Conservation (phyloP, 2,329 filamentous ascomycete species). For the Periglandula ipomoeae region DNA sequence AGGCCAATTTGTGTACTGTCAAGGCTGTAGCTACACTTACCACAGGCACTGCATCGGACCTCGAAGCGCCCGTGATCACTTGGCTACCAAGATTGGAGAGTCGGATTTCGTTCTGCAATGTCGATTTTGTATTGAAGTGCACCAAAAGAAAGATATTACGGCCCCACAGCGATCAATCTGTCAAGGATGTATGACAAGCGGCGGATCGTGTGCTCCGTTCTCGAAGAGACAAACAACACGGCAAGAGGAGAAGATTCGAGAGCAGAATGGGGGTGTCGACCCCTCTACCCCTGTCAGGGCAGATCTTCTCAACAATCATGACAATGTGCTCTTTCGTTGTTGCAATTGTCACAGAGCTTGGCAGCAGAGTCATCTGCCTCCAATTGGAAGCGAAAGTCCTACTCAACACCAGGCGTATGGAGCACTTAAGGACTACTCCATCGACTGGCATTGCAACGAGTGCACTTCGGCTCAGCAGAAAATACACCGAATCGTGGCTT, state of each 20-base stretch:
- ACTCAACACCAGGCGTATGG: conserved; percentile 29
- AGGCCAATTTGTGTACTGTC: conserved; percentile 73
- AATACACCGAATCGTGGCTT: conserved; percentile 73
- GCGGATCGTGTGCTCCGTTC: conserved; percentile 65
- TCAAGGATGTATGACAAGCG: conserved; percentile 56
- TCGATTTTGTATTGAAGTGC: conserved; percentile 65
- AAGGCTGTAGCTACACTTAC: conserved; percentile 78
- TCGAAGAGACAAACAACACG: conserved; percentile 61
- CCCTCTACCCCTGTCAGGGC: conserved; percentile 58
- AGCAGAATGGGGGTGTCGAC: conserved; percentile 71
- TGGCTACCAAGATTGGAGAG: conserved; percentile 74
- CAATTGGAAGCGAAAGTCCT: conserved; percentile 24
- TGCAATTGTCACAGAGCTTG: conserved; percentile 64
- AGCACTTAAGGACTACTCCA: conserved; percentile 63
- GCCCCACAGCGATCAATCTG: conserved; percentile 67
- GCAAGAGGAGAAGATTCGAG: conserved; percentile 75
- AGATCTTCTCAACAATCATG: conserved; percentile 61
- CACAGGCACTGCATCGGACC: conserved; percentile 76
- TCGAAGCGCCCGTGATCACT: conserved; percentile 67
- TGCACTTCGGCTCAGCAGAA: conserved; percentile 59
- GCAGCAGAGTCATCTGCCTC: conserved; percentile 75
- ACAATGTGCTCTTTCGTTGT: conserved; percentile 79
- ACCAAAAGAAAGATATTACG: conserved; percentile 56
- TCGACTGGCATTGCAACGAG: conserved; percentile 71
- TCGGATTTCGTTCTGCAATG: conserved; percentile 84